Evolutionary conservation across 1,284 basidiomycete species (phyloP).

Genomic region (Ganoderma boninense): DNA sequence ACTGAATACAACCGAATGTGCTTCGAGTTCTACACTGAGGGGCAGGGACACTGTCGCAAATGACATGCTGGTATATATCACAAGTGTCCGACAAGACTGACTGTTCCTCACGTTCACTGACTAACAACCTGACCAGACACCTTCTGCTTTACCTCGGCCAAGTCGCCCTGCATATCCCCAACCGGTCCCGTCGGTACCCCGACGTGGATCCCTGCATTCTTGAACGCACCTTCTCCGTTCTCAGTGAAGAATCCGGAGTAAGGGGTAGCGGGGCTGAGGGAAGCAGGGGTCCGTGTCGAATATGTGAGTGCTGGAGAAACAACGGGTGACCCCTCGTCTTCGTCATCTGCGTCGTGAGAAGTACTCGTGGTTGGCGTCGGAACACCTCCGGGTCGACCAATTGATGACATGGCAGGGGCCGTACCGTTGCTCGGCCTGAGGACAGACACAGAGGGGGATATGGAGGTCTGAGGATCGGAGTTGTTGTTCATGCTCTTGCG

Average conservation of each 20-base stretch:
- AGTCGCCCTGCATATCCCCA: conserved; percentile 12
- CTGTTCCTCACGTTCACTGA: conserved; percentile 5
- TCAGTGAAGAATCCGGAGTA: conserved; percentile 47
- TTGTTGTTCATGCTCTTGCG: conserved; percentile 11
- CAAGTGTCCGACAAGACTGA: background rate
- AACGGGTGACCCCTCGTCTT: conserved; percentile 41
- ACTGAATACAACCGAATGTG: too few relatives aligned
- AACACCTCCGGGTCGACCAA: conserved; percentile 1
- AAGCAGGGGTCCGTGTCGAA: conserved; percentile 46
- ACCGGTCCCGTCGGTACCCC: background rate
- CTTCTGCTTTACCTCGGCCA: conserved; percentile 21
- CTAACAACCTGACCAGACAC: background rate
- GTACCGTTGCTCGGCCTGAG: background rate
- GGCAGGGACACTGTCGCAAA: background rate
- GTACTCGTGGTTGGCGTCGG: background rate
- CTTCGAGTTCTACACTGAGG: background rate
- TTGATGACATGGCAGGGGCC: background rate
- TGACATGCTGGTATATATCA: background rate
- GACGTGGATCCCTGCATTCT: conserved; percentile 24
- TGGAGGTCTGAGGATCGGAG: background rate
- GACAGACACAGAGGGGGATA: background rate
- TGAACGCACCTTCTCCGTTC: conserved; percentile 39
- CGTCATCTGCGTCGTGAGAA: conserved; percentile 29
- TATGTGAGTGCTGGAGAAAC: conserved; percentile 48
- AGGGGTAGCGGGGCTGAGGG: conserved; percentile 48